Base-by-base conservation (phyloP, 805 yeast species). In the Saccharomycopsis guyanensis region DNA sequence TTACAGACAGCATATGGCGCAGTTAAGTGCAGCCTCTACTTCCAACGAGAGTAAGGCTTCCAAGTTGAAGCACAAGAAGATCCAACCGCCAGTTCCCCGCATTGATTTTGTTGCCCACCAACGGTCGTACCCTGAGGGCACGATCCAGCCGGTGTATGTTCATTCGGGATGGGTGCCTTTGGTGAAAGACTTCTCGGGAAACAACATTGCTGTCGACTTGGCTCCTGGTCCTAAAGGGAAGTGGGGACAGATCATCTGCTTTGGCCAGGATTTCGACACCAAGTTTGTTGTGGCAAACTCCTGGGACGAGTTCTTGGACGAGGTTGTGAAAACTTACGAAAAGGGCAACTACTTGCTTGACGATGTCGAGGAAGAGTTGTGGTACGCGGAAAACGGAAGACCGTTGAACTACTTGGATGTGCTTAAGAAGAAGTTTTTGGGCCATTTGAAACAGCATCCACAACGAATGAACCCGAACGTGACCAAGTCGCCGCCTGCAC, bases 251-350 rank as follows among this genome's bases (percentile, higher is more conserved):
- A 82, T 93, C 16, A 91, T 91, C 53, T 60, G 88, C 47, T 93
- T 86, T 63, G 98, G 98, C 37, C 80, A 97, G 58, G 98, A 91
- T 55, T 91, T 80, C 60, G 97, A 91, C 66, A 78, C 85, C 37
- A 91, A 91, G 61, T 86, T 76, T 64, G 89, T 85, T 32, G 69
- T 93, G 47, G 94, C 97, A 20, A 77, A 79, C 43, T 84, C 83
- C 46, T 93, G 95, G 82, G 94, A 95, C 13, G 93, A 85, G 57
- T 93, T 93, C 62, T 66, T 93, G 45, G 68, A 87, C 42, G 73
- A 74, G 42, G 80, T 89, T 59, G 94, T 88, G 29, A 86, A 87
- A 54, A 97, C 91, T 60, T 68, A 88, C 47, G 96, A 89, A 61
- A 72, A 70, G 42, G 95, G 95, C 10, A 83, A 82, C 59, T 87